Evolutionary conservation across 1,284 basidiomycete genomes (phyloP), one percentile per base, ranked within the genome.

Genomic region (Papiliotrema nemorosa): DNA sequence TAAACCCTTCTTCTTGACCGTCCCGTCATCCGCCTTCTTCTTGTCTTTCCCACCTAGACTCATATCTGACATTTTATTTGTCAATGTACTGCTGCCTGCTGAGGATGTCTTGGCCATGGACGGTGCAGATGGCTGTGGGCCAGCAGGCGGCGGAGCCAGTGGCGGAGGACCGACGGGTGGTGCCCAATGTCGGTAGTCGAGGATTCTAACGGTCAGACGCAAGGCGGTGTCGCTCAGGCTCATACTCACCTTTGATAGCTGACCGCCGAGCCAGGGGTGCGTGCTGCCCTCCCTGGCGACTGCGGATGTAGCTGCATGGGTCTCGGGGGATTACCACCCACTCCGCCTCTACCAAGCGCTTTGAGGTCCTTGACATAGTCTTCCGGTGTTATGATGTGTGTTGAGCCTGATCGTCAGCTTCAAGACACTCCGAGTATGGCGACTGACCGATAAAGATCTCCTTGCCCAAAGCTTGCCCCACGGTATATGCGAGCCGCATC

Each of bases 391-490:
- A 86, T 72, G 7, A 84, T 79, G 70, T 97, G 90, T 7, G 92
- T 93, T 12, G 93, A 94, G 26, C 94, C 93, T 93, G 60, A 24
- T 20, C 14, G 29, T 52, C 35, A 57, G 47, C 29, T 26, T 9
- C 26, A 24, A 31, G 25, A 27, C 12, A 25, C 13, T 37, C 6
- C 24, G 42, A 47, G 9, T 10, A 5, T 18, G 12, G 38, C 13
- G 3, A 69, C 81, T 48, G 62, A 91, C 91, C 92, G 58, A 98
- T 89, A 74, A 86, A 88, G 50, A 97, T 82, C 62, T 98, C 94
- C 72, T 88, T 91, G 64, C 86, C 85, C 44, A 90, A 73, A 6
- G 82, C 69, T 44, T 79, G 79, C 4, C 88, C 87, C 7, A 94
- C 77, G 46, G 86, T 79, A 69, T 97, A 98, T 29, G 83, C 86